Evolutionary conservation across 2,329 filamentous ascomycete species (phyloP).

Genomic region (Botryosphaeria dothidea): DNA sequence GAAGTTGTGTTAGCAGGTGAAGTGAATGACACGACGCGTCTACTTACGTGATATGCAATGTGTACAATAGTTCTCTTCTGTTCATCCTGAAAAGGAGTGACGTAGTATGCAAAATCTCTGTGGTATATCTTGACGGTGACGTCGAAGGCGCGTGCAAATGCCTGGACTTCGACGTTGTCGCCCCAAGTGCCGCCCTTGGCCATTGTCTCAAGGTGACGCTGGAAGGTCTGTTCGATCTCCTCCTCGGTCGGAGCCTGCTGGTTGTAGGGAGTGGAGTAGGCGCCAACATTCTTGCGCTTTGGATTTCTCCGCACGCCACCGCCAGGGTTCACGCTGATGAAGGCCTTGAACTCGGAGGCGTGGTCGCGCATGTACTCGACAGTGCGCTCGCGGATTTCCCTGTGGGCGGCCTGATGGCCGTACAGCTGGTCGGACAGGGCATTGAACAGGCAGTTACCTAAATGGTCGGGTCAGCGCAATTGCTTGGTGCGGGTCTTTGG

Average conservation of each 20-base stretch:
- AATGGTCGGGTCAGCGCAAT: slow-evolving; percentile 25
- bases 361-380: slow-evolving; percentile 64
- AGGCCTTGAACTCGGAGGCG: slow-evolving; percentile 64
- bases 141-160: slow-evolving; percentile 63
- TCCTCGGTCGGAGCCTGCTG: slow-evolving; percentile 53
- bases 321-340: slow-evolving; percentile 57
- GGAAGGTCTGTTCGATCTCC: slow-evolving; percentile 55
- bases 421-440: slow-evolving; percentile 68
- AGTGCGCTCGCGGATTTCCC: slow-evolving; percentile 59
- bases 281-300: slow-evolving; percentile 57
- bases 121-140: slow-evolving; percentile 65
- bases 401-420: slow-evolving; percentile 58
- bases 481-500: not conserved
- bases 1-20: slow-evolving; percentile 25
- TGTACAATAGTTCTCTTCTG: slow-evolving; percentile 47
- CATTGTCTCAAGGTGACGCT: slow-evolving; percentile 61
- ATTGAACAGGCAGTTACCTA: slow-evolving; percentile 71
- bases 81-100: slow-evolving; percentile 41
- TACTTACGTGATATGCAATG: slow-evolving; percentile 64
- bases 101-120: slow-evolving; percentile 53
- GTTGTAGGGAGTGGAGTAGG: slow-evolving; percentile 43
- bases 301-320: slow-evolving; percentile 37
- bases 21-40: not conserved
- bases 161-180: slow-evolving; percentile 67
- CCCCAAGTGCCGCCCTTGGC: slow-evolving; percentile 62